Base-by-base conservation (phyloP, 139 green algal genomes). In the Asterochloris erici region DNA sequence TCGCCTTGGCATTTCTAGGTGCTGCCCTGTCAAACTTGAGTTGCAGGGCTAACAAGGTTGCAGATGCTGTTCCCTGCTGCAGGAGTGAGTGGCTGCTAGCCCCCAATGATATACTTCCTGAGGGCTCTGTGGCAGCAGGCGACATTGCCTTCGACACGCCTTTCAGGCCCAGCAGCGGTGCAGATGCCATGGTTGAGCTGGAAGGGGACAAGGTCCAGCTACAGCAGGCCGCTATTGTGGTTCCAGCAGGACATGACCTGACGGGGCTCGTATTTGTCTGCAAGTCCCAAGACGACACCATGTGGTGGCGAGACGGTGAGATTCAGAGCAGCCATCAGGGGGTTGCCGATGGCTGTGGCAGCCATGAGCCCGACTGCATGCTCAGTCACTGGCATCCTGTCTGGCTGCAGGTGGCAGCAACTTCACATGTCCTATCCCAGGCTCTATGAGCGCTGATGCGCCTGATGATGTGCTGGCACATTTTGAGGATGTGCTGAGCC, bases 291-390 rank as follows among this genome's bases (percentile, higher is more conserved):
- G 94, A 97, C 80, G 86, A 83, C 79, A 96, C 90, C 63, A 84
- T 82, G 79, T 98, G 95, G 95, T 98, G 91, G 88, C 92, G 93
- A 84, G 95, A 98, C 78, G 90, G 83, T 83, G 26, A 63, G 83
- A 1, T 26, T 64, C n/a, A 61, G 47, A 12, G 9, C 74, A 15
- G 23, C 16, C 16, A n/a, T n/a, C n/a, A n/a, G n/a, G 38, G 38
- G 38, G 38, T 54, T 2, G 38, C 38, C 38, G 38, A 54, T 54
- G 38, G 38, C 38, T 54, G 38, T 54, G 38, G 4, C 38, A 54
- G 38, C 38, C 38, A 6, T 54, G 38, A 54, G 38, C 4, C 38
- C 6, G 38, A 54, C 38, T 54, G 38, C 38, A 54, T 54, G 38
- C 38, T 54, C 38, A 54, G 38, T 54, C 38, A 54, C 38, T 73